phyloP scores from a whole-genome alignment of 148 eudicot genomes.

The Dysphania ambrosioides region DNA sequence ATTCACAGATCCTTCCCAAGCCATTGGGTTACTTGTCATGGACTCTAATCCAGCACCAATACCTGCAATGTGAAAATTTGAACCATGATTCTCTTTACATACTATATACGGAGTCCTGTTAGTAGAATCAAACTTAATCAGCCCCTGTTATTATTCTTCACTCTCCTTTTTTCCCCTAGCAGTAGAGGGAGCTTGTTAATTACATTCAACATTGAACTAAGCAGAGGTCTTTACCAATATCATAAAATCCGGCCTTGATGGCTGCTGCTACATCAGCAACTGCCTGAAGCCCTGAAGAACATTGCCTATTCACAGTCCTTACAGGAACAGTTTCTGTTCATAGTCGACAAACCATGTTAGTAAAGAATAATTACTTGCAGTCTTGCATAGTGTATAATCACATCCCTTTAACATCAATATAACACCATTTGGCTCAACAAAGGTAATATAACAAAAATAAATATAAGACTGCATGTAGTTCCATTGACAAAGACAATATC shows the following conservation, averaged over 20 bases:
- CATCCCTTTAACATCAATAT: too few relatives aligned
- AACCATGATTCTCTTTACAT: not conserved
- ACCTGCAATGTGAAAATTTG: conserved; percentile 41
- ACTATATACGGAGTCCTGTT: too few relatives aligned
- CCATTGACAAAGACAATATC: not conserved
- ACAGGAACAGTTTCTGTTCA: conserved; percentile 78
- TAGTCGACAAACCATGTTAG: not conserved
- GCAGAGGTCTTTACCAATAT: conserved; percentile 55
- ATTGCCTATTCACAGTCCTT: conserved; percentile 95
- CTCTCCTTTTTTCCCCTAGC: too few relatives aligned
- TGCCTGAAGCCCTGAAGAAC: conserved; percentile 98
- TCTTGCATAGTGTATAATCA: not conserved
- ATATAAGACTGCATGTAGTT: not conserved
- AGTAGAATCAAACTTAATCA: too few relatives aligned
- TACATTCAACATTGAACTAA: not conserved
- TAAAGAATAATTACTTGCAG: not conserved
- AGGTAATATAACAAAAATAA: not conserved
- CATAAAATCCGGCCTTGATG: conserved; percentile 97
- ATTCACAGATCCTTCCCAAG: conserved; percentile 85
- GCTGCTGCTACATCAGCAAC: conserved; percentile 99
- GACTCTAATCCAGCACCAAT: conserved; percentile 97
- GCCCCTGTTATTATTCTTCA: too few relatives aligned
- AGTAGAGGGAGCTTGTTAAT: not conserved
- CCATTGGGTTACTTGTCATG: conserved; percentile 87
- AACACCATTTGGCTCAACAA: not conserved